Evolutionary conservation across 805 yeast species (phyloP).

Genomic region (Blastobotrys attinorum): DNA sequence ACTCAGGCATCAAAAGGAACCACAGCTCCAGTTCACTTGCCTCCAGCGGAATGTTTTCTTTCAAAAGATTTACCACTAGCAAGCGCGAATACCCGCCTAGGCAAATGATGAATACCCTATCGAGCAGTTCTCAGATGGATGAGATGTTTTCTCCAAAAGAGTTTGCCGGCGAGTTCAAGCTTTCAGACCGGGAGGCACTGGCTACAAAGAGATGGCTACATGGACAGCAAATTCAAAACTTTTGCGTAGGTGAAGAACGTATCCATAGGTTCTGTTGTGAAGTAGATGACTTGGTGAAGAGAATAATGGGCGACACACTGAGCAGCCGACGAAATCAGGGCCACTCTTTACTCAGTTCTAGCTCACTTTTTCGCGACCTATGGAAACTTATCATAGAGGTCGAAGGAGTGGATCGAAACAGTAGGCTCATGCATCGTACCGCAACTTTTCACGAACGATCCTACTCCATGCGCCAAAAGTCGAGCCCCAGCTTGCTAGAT

Average conservation of each 20-base stretch:
- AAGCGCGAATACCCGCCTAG: slow-evolving; percentile 18
- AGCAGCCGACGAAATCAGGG: slow-evolving; percentile 15
- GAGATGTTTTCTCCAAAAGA: slow-evolving; percentile 25
- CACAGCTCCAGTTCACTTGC: slow-evolving; percentile 17
- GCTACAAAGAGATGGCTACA: slow-evolving; percentile 23
- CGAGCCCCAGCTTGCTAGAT: slow-evolving; percentile 19
- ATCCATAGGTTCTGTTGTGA: slow-evolving; percentile 30
- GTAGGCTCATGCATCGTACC: slow-evolving; percentile 7
- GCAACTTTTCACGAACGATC: slow-evolving; percentile 3
- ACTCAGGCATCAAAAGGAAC: slow-evolving; percentile 15
- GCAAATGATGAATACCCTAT: slow-evolving; percentile 18
- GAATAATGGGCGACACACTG: slow-evolving; percentile 26
- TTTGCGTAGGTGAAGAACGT: slow-evolving; percentile 30
- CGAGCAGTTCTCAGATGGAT: slow-evolving; percentile 11
- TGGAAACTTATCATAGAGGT: slow-evolving; percentile 19
- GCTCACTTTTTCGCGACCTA: slow-evolving; percentile 18
- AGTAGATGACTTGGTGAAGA: slow-evolving; percentile 22
- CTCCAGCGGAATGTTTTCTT: slow-evolving; percentile 18
- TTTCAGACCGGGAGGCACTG: slow-evolving; percentile 30
- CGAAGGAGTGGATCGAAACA: slow-evolving; percentile 5
- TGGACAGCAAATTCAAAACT: slow-evolving; percentile 26
- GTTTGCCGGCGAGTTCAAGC: slow-evolving; percentile 23
- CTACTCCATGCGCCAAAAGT: slow-evolving; percentile 1
- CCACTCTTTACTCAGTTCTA: slow-evolving; percentile 17
- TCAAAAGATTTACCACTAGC: slow-evolving; percentile 16